Evolutionary conservation across 2,329 filamentous ascomycete genomes (phyloP), one percentile per base, ranked within the genome.

Genomic region (Pezizomycotina sp.): DNA sequence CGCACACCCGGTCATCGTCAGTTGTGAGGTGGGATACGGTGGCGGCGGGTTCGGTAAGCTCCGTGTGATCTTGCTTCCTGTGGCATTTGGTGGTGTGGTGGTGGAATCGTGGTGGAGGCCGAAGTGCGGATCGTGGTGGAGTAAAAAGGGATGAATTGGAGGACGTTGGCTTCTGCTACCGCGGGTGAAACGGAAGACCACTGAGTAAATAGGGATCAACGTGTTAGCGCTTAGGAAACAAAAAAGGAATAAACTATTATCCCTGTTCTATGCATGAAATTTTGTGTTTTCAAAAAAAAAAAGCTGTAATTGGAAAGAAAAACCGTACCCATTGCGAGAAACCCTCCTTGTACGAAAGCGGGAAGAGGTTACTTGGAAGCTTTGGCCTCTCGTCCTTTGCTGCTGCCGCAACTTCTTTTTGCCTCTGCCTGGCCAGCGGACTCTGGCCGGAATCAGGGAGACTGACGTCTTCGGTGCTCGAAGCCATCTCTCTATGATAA

Each of bases 311-410:
- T 15, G 34, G 23, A 38, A 6, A 28, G 27, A 20, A 28, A 16
- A 33, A 34, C 64, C 74, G 46, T 59, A 81, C 78, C 82, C 89
- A 95, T 66, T 95, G 86, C 49, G 69, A 76, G 46, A 82, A 81
- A 10, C 81, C 86, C 40, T 92, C 83, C 53, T 84, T 89, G 61
- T 92, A 92, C 31, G 83, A 76, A 14, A 95, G 61, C 2, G 89
- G 84, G 48, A 98, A 95, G n/a, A 59, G 30, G 45, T 49, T 32
- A 39, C 27, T 36, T 23, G 49, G 49, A 9, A 54, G 37, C 16
- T 46, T 50, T 7, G 48, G 48, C 15, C 32, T 31, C 40, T 47
- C 30, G 39, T 48, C 32, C 45, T 55, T 48, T 12, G 45, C 42
- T 29, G 49, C 36, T 27, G 43, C 45, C 14, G 40, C 53, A 34